Conservation (phyloP, 805 yeast species). For the Schwanniomyces sp. region DNA sequence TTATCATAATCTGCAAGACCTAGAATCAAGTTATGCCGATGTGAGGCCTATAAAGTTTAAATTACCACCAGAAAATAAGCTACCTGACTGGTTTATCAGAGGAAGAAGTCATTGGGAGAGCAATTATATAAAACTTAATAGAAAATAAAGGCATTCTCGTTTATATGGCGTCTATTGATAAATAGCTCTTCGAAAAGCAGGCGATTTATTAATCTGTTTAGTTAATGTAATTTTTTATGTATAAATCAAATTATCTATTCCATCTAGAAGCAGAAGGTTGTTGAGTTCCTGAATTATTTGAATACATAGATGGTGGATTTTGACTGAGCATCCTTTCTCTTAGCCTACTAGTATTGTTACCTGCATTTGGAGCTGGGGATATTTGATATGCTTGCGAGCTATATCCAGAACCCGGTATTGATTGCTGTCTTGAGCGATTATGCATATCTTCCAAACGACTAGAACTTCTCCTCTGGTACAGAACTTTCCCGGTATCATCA, state of each 20-base stretch:
- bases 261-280: background rate
- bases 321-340: constrained; percentile 27
- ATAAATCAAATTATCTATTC: background rate
- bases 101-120: constrained; percentile 70
- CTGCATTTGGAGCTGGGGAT: constrained; percentile 21
- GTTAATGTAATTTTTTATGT: background rate
- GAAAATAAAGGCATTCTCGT: background rate
- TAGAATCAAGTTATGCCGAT: constrained; percentile 29
- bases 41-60: constrained; percentile 42
- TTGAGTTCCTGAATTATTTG: background rate
- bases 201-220: too few species aligned
- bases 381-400: constrained; percentile 17
- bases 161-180: background rate
- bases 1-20: constrained; percentile 41
- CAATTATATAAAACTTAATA: constrained; percentile 19
- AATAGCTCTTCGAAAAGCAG: background rate
- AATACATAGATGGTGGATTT: background rate
- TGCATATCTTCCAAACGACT: constrained; percentile 41
- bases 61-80: constrained; percentile 59
- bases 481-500: constrained; percentile 2
- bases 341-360: constrained; percentile 24
- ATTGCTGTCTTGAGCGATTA: constrained; percentile 38
- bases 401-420: constrained; percentile 33
- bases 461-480: constrained; percentile 31
- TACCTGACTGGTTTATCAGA: constrained; percentile 75